Percentiles rank a stretch among this genome's conserved stretches.
phyloP scores from a whole-genome alignment of 108 stramenopile species.

The Epithemia pelagica region DNA sequence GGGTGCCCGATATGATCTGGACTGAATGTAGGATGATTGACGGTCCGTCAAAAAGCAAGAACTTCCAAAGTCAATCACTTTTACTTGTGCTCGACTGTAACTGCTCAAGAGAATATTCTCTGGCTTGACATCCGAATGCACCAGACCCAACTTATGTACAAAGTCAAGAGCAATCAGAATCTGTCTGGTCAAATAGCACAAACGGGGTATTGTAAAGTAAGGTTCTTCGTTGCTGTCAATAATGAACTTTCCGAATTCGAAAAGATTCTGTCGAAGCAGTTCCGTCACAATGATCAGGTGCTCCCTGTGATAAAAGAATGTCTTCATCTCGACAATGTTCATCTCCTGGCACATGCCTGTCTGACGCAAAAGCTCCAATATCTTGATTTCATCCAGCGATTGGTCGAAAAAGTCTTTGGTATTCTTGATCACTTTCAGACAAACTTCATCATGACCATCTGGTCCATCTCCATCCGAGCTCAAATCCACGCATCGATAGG shows the following conservation, averaged over 20 bases:
- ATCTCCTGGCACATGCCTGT: constrained; percentile 73
- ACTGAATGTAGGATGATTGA: constrained; percentile 94
- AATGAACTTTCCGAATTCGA: constrained; percentile 89
- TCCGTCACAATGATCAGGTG: constrained; percentile 97
- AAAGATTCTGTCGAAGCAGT: constrained; percentile 92
- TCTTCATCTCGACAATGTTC: constrained; percentile 85
- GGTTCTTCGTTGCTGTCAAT: constrained; percentile 71
- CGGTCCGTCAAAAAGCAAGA: constrained; percentile 94
- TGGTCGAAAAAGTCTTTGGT: constrained; percentile 99
- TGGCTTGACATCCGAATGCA: constrained; percentile 98
- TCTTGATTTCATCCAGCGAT: constrained; percentile 96
- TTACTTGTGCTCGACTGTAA: constrained; percentile 77
- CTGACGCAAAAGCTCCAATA: constrained; percentile 80
- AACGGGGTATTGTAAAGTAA: constrained; percentile 88
- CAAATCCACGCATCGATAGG: constrained; percentile 88
- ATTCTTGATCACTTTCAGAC: constrained; percentile 97
- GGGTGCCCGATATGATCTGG: constrained; percentile 93
- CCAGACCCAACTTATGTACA: constrained; percentile 83
- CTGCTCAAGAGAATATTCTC: constrained; percentile 94
- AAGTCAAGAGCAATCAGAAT: constrained; percentile 86
- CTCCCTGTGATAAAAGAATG: constrained; percentile 96
- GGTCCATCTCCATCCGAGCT: constrained; percentile 59
- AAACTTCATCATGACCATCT: constrained; percentile 75
- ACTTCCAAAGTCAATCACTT: constrained; percentile 98
- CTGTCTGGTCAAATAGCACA: constrained; percentile 81